These are phyloP conservation scores for Cladobotryum mycophilum DNA, from an alignment of 2,329 filamentous ascomycete genomes.

Conservation along the genomic window DNA sequence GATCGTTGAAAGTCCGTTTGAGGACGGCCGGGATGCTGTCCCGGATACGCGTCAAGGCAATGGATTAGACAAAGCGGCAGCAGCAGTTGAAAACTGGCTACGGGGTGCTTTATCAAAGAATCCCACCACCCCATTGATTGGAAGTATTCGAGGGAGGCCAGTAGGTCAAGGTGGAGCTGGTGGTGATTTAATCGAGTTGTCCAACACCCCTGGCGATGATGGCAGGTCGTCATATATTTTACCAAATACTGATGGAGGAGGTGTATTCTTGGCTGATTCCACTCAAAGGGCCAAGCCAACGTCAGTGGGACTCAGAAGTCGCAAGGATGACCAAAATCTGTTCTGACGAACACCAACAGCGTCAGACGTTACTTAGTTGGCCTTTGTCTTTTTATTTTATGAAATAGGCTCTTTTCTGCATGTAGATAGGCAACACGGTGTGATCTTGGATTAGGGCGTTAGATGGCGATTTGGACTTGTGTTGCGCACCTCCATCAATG, in stretches of 20 bases:
- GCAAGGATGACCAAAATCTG: not conserved
- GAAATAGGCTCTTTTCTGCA: not conserved
- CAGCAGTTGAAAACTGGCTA: constrained; percentile 85
- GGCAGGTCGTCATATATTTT: constrained; percentile 24
- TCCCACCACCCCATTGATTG: constrained; percentile 44
- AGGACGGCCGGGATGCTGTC: constrained; percentile 39
- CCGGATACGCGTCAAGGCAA: constrained; percentile 41
- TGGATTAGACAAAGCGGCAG: constrained; percentile 74
- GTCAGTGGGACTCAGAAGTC: not conserved
- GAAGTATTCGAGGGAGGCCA: constrained; percentile 30
- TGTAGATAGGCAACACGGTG: too few relatives aligned
- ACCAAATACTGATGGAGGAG: not conserved
- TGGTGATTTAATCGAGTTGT: constrained; percentile 66
- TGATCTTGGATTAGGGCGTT: too few relatives aligned
- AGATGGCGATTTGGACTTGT: too few relatives aligned
- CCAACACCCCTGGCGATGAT: constrained; percentile 55
- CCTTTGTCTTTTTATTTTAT: not conserved
- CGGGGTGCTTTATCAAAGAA: constrained; percentile 69
- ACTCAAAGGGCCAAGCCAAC: not conserved
- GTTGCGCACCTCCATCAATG: too few relatives aligned
- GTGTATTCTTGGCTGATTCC: not conserved
- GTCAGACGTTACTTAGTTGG: not conserved
- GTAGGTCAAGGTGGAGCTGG: constrained; percentile 26
- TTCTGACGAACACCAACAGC: not conserved
- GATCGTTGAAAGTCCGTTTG: constrained; percentile 47